Evolutionary conservation across 768 basidiomycete species (phyloP).

Genomic region (Lactarius deliciosus): DNA sequence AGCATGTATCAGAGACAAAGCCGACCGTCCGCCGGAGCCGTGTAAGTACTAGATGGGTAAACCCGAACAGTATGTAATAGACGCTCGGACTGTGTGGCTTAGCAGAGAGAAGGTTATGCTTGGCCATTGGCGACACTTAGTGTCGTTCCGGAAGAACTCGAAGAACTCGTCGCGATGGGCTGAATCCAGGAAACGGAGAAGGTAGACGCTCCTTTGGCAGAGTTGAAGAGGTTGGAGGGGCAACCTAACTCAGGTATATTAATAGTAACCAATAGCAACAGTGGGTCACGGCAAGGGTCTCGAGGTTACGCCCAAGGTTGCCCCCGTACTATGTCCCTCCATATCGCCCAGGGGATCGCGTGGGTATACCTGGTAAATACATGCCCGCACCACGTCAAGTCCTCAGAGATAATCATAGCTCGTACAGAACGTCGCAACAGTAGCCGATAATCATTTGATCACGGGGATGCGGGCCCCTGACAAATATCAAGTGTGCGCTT

Average conservation of each 20-base stretch:
- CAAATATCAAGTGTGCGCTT: conserved; percentile 19
- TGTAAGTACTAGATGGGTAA: no score
- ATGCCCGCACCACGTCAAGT: background rate
- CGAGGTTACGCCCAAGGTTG: background rate
- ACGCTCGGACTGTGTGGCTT: no score
- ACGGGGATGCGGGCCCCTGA: background rate
- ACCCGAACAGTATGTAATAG: no score
- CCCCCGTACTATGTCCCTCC: background rate
- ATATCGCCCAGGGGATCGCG: background rate
- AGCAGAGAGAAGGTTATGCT: no score
- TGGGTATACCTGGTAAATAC: conserved; percentile 13
- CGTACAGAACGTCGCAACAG: background rate
- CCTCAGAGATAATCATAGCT: background rate
- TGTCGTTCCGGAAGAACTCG: no score
- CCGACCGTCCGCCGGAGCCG: no score
- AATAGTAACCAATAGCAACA: background rate
- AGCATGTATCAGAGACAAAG: background rate
- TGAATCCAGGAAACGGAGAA: background rate
- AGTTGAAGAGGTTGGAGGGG: background rate
- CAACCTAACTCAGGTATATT: background rate
- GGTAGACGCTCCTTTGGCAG: background rate
- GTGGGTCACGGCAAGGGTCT: background rate
- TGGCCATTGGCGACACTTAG: no score
- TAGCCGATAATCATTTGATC: background rate
- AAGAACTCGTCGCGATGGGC: background rate